A percentile compares a stretch with the other conserved stretches of the same genome.
Conservation (phyloP, 2,329 filamentous ascomycete genomes). For the Hypoxylon sp. region DNA sequence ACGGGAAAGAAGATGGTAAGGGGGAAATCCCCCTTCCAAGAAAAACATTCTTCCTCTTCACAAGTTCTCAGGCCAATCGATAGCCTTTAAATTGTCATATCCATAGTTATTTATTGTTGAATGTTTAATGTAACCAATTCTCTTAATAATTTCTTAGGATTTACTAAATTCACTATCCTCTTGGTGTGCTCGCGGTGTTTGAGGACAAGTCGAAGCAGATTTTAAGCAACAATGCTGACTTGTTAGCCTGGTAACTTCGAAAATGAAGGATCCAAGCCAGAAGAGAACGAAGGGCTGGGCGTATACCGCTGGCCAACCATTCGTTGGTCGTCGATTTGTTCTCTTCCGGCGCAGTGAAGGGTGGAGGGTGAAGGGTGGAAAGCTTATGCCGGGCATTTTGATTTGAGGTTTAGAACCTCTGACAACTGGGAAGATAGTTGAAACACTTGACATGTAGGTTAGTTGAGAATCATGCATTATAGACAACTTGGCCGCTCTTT, state of each 20-base stretch:
- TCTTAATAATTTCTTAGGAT: no score
- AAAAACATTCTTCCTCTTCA: no score
- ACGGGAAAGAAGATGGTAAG: neutral
- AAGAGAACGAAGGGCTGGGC: neutral
- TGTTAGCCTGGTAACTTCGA: neutral
- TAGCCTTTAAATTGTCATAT: no score
- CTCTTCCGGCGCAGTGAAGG: neutral
- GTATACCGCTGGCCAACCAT: neutral
- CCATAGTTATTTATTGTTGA: no score
- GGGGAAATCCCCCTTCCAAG: no score
- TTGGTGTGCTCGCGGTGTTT: no score
- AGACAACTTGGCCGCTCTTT: neutral
- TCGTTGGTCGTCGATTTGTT: neutral
- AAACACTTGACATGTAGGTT: neutral
- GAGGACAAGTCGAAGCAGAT: no score
- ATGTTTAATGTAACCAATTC: no score
- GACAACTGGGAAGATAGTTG: neutral
- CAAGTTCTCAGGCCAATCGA: no score
- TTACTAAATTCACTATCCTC: no score
- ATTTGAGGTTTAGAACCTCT: neutral
- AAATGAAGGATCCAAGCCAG: constrained; percentile 1
- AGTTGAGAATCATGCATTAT: neutral
- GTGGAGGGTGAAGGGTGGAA: neutral
- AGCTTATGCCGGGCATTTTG: neutral
- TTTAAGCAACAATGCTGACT: neutral